These are phyloP conservation scores for Globisporangium uncinulatum DNA, from an alignment of 352 stramenopile genomes.

Conservation along the genomic window DNA sequence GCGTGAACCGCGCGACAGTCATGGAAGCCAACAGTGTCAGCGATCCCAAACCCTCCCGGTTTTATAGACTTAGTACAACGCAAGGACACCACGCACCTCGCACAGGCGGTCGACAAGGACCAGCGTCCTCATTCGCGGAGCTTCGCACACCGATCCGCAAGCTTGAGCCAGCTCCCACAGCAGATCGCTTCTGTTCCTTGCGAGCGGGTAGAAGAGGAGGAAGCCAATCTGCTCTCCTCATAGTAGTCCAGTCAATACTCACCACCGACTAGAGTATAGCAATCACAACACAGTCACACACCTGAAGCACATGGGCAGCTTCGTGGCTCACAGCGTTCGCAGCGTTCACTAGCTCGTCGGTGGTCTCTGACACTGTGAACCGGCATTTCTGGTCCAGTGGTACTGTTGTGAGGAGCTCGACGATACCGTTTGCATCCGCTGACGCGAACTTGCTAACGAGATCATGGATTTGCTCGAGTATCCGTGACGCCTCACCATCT, in stretches of 20 bases:
- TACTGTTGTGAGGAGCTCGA: not conserved
- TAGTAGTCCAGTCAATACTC: not conserved
- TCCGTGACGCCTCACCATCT: not conserved
- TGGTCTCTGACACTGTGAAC: not conserved
- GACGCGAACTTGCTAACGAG: conserved; percentile 5
- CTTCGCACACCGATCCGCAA: not conserved
- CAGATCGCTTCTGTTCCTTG: conserved; percentile 9
- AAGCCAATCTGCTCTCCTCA: conserved; percentile 34
- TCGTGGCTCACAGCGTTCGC: conserved; percentile 21
- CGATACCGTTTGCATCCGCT: not conserved
- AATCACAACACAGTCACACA: conserved; percentile 9
- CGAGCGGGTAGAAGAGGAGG: conserved; percentile 32
- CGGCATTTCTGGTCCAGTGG: not conserved
- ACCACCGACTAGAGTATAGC: not conserved
- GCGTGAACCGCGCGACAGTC: not conserved
- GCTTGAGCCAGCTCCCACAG: conserved; percentile 18
- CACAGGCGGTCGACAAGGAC: conserved; percentile 21
- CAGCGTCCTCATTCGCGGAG: conserved; percentile 12
- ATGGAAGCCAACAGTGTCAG: too few relatives aligned
- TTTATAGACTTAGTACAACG: too few relatives aligned
- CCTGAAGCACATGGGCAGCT: conserved; percentile 38
- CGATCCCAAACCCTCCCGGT: too few relatives aligned
- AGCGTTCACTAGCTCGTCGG: not conserved
- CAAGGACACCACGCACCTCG: conserved; percentile 11
- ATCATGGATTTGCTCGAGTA: conserved; percentile 6